A percentile compares a stretch with the other conserved stretches of the same genome.
These are phyloP conservation scores for Paraphaeosphaeria sporulosa DNA, from an alignment of 2,329 filamentous ascomycete species.

Conservation along the genomic window DNA sequence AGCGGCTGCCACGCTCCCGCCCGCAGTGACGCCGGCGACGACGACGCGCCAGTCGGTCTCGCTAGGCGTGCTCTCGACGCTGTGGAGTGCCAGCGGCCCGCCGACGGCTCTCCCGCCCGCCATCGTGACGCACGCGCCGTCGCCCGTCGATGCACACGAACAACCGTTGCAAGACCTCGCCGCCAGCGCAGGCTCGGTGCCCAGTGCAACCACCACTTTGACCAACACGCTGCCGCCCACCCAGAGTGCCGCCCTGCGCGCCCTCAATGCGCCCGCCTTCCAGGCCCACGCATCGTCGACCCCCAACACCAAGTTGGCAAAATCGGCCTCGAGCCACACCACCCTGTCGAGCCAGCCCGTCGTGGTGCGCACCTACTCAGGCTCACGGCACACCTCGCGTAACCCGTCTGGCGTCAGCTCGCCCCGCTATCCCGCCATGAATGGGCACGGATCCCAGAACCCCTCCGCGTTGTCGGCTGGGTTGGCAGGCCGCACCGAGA, in stretches of 20 bases:
- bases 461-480: slow-evolving; percentile 42
- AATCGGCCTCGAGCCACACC: slow-evolving; percentile 48
- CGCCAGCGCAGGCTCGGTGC: slow-evolving; percentile 42
- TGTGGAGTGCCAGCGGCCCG: slow-evolving; percentile 37
- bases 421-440: slow-evolving; percentile 44
- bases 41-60: slow-evolving; percentile 45
- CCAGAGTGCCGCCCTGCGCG: slow-evolving; percentile 48
- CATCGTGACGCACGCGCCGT: slow-evolving; percentile 41
- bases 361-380: slow-evolving; percentile 53
- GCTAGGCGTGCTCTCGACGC: slow-evolving; percentile 40
- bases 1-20: slow-evolving; percentile 32
- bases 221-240: slow-evolving; percentile 47
- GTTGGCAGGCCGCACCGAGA: slow-evolving; percentile 35
- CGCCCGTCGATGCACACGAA: slow-evolving; percentile 34
- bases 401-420: slow-evolving; percentile 42
- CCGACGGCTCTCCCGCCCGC: slow-evolving; percentile 22
- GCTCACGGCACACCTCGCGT: slow-evolving; percentile 42
- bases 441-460: slow-evolving; percentile 26
- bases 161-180: slow-evolving; percentile 37
- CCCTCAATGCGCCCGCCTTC: slow-evolving; percentile 49
- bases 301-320: slow-evolving; percentile 42
- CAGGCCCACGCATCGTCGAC: slow-evolving; percentile 37
- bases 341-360: slow-evolving; percentile 54
- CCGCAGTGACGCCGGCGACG: slow-evolving; percentile 45
- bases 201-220: slow-evolving; percentile 46